Base-by-base conservation (phyloP, 805 yeast species). In the Barnettozyma botsteinii region DNA sequence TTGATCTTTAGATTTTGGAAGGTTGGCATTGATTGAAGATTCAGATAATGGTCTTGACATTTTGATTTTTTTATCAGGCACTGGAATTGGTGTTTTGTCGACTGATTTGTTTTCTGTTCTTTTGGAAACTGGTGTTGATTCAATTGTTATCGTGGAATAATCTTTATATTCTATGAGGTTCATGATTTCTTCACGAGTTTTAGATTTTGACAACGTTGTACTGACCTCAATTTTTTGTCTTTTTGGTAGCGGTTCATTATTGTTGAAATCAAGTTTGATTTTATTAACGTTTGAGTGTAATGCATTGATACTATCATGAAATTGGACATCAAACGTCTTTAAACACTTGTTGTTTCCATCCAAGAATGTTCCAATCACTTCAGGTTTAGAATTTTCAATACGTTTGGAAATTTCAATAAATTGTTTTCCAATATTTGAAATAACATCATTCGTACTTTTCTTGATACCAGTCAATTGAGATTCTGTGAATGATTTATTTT, bases 161-260 rank as follows among this genome's bases (percentile, higher is more conserved):
- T 19, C 31, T 17, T 42, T 37, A 14, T 27, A 29, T 6, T 26
- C 34, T 27, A 39, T 20, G 4, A 14, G 8, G 10, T 36, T 11
- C 1, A 43, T 18, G 10, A 53, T 43, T 25, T 50, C 42, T 7
- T 50, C 47, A 22, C 56, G 42, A 9, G 47, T n/a, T 14, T 34
- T 33, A 1, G 43, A 30, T 7, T 22, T 34, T 11, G 57, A 56
- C 12, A 50, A 35, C 1, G 31, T 15, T 12, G 21, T 11, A n/a
- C 14, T n/a, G 6, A 7, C n/a, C 7, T 23, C 31, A 6, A 52
- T 9, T 35, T 53, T 51, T 28, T 48, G 53, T 36, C 50, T 52
- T 33, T 49, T 49, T 19, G 54, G 55, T 4, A 39, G 22, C 15
- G 36, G 31, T 14, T 40, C 50, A 2, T n/a, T 6, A 2, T 46